phyloP scores from a whole-genome alignment of 106 monocot species.

The Acorus calamus region DNA sequence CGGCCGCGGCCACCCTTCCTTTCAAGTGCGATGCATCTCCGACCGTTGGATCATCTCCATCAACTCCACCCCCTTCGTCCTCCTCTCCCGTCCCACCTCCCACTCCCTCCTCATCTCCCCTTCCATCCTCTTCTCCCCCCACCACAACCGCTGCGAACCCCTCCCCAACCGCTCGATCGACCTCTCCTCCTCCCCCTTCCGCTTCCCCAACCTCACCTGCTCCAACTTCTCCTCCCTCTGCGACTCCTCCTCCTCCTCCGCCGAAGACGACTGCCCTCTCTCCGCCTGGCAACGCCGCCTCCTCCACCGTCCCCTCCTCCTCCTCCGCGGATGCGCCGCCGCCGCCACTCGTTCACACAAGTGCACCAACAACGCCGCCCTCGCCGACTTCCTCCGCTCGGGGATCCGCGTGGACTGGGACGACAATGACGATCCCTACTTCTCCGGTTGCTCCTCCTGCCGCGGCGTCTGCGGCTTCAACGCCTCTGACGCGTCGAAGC shows the following conservation, averaged over 20 bases:
- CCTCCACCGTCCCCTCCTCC: conserved; percentile 15
- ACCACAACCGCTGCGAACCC: conserved; percentile 24
- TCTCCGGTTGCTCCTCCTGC: conserved; percentile 28
- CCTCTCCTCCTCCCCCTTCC: conserved; percentile 8
- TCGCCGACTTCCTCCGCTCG: conserved; percentile 12
- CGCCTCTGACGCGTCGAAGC: conserved; percentile 26
- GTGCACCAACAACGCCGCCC: conserved; percentile 2
- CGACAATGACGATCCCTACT: conserved; percentile 26
- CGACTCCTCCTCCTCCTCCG: neutral
- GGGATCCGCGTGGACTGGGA: conserved; percentile 35
- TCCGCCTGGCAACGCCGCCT: conserved; percentile 7
- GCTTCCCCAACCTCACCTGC: neutral
- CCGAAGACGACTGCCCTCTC: neutral
- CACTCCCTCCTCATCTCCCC: neutral
- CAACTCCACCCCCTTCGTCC: conserved; percentile 17
- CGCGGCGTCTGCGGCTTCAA: conserved; percentile 44
- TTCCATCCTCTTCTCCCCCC: conserved; percentile 4
- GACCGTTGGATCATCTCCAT: conserved; percentile 4
- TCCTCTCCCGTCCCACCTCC: conserved; percentile 9
- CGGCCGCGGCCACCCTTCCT: conserved; percentile 36
- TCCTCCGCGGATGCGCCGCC: conserved; percentile 20
- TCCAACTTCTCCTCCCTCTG: neutral
- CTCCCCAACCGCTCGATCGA: conserved; percentile 15
- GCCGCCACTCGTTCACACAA: no score
- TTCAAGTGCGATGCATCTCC: conserved; percentile 36